A percentile compares a stretch with the other conserved stretches of the same genome.
phyloP scores from a whole-genome alignment of 306 rosid species.

The Cucurbita argyrosperma region DNA sequence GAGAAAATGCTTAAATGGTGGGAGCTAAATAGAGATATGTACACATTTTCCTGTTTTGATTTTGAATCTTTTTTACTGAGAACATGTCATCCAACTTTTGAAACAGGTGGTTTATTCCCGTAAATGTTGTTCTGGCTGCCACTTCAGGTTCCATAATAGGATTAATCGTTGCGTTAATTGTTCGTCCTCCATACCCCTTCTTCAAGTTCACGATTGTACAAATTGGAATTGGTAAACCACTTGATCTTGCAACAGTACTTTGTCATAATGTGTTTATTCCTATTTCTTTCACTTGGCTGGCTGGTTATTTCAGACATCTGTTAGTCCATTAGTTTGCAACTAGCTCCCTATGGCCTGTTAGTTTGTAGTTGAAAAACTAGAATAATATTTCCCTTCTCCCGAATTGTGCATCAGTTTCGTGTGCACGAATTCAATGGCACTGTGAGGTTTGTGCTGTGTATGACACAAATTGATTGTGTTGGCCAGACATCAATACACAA shows the following conservation, averaged over 20 bases:
- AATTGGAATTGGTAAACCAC: conserved; percentile 69
- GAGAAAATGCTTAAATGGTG: conserved; percentile 81
- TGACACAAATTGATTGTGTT: not conserved
- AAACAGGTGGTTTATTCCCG: conserved; percentile 94
- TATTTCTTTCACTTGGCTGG: not conserved
- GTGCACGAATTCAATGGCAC: not conserved
- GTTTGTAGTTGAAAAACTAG: not conserved
- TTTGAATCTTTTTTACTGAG: not conserved
- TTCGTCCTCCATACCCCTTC: conserved; percentile 87
- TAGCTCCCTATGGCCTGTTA: not conserved
- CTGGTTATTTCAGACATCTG: not conserved
- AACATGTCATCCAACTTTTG: not conserved
- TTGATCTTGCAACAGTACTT: not conserved
- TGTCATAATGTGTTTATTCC: not conserved
- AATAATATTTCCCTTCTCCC: not conserved
- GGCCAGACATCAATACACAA: not conserved
- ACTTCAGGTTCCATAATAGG: conserved; percentile 81
- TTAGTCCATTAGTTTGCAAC: not conserved
- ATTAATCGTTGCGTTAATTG: conserved; percentile 43
- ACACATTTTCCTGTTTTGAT: not conserved
- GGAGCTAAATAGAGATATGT: conserved; percentile 2
- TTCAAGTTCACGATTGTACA: conserved; percentile 83
- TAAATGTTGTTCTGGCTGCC: conserved; percentile 57
- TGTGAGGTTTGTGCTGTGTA: not conserved
- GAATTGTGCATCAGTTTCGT: not conserved